phyloP scores from a whole-genome alignment of 495 filamentous ascomycete species.

The Penicillium cinerascens region DNA sequence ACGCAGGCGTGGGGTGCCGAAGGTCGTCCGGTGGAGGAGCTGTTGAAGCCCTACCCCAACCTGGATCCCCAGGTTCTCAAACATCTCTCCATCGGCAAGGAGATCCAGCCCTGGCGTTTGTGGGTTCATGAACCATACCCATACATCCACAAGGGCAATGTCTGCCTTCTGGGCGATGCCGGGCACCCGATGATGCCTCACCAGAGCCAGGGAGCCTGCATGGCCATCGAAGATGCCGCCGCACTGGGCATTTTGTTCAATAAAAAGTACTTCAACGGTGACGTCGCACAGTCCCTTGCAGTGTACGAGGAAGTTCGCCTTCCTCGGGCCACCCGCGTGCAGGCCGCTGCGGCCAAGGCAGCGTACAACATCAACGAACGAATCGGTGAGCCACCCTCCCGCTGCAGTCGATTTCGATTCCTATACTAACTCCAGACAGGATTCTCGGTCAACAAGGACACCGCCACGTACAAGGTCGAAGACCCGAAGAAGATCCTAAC shows the following conservation, averaged over 20 bases:
- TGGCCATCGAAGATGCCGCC: slow-evolving; percentile 51
- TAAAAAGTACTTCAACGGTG: slow-evolving; percentile 36
- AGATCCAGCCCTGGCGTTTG: slow-evolving; percentile 48
- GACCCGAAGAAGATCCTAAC: slow-evolving; percentile 48
- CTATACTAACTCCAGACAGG: slow-evolving; percentile 19
- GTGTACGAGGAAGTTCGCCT: slow-evolving; percentile 45
- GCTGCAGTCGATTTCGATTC: not conserved
- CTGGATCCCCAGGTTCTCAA: slow-evolving; percentile 39
- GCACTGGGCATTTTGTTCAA: slow-evolving; percentile 46
- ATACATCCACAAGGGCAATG: slow-evolving; percentile 27
- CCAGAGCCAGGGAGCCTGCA: slow-evolving; percentile 50
- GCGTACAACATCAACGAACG: slow-evolving; percentile 49
- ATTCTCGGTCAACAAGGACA: slow-evolving; percentile 45
- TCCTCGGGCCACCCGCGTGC: slow-evolving; percentile 42
- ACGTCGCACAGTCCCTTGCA: slow-evolving; percentile 35
- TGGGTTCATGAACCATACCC: slow-evolving; percentile 50
- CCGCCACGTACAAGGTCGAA: slow-evolving; percentile 42
- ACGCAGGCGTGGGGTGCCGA: slow-evolving; percentile 41
- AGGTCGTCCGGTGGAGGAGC: slow-evolving; percentile 35
- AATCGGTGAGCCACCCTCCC: slow-evolving; percentile 34
- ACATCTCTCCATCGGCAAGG: slow-evolving; percentile 40
- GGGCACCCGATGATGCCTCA: slow-evolving; percentile 51
- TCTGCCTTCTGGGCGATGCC: slow-evolving; percentile 40
- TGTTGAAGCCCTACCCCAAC: slow-evolving; percentile 43
- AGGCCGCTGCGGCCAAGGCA: slow-evolving; percentile 43